Evolutionary conservation across 768 basidiomycete genomes (phyloP).

Genomic region (Guyanaporus albipodus): DNA sequence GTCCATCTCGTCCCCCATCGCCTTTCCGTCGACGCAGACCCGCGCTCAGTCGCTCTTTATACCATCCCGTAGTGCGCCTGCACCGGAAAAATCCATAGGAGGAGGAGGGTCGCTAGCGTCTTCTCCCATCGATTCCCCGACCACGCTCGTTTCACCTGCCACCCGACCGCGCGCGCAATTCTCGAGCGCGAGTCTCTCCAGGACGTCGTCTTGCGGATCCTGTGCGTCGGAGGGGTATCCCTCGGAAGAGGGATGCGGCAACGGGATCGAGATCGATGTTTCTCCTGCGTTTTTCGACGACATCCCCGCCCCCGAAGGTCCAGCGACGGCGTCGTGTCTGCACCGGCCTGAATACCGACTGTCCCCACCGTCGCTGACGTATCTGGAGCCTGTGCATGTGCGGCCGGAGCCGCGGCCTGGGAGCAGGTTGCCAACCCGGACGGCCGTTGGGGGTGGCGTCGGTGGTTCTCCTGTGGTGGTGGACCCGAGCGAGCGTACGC

Average conservation of each 20-base stretch:
- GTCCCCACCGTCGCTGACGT: conserved; percentile 16
- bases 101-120: neutral
- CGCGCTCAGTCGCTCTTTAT: neutral
- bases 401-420: conserved; percentile 6
- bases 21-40: neutral
- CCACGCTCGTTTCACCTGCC: conserved; percentile 4
- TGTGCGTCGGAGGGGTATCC: conserved; percentile 14
- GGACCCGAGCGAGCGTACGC: conserved; percentile 2
- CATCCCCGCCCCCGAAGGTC: conserved; percentile 42
- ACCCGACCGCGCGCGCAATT: conserved; percentile 1
- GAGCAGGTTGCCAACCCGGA: neutral
- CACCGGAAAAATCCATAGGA: conserved; percentile 2
- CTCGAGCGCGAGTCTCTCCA: conserved; percentile 4
- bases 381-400: conserved; percentile 15
- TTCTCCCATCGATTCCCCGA: conserved; percentile 12
- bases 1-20: conserved; percentile 15
- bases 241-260: conserved; percentile 10
- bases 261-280: conserved; percentile 36
- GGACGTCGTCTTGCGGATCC: conserved; percentile 15
- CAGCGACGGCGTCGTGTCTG: conserved; percentile 39
- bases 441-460: too few species aligned
- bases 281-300: conserved; percentile 45
- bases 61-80: conserved; percentile 4
- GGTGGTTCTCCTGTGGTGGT: neutral
- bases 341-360: conserved; percentile 28